These are phyloP conservation scores for Phytophthora tentaculata DNA, from an alignment of 352 stramenopile species.

Conservation along the genomic window DNA sequence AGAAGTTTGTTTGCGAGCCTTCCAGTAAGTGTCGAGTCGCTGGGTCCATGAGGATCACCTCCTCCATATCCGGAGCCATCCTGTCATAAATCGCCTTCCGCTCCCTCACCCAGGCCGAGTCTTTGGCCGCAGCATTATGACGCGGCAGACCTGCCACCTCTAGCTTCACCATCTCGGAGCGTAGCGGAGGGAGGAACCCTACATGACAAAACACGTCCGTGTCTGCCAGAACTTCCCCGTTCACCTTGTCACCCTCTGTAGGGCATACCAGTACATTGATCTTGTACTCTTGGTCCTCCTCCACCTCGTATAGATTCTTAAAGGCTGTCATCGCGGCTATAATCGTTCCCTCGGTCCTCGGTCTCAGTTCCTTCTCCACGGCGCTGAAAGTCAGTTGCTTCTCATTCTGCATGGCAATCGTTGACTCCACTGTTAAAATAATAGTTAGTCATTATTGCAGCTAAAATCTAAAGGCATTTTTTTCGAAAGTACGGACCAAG, in stretches of 20 bases:
- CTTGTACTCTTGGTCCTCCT: constrained; percentile 80
- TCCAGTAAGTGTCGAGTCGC: constrained; percentile 60
- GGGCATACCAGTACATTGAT: constrained; percentile 80
- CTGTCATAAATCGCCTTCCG: constrained; percentile 78
- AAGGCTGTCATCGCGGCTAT: constrained; percentile 73
- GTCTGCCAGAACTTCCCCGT: constrained; percentile 28
- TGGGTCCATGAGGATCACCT: constrained; percentile 81
- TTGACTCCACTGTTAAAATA: constrained; percentile 66
- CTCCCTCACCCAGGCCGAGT: constrained; percentile 78
- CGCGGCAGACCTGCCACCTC: constrained; percentile 68
- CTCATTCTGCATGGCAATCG: constrained; percentile 61
- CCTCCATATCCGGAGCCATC: constrained; percentile 70
- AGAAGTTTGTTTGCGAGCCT: constrained; percentile 90
- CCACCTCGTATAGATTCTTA: constrained; percentile 44
- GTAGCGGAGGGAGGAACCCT: constrained; percentile 65
- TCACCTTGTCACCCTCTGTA: constrained; percentile 22
- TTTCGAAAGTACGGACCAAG: constrained; percentile 56
- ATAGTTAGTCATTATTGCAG: neutral
- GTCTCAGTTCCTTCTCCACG: constrained; percentile 55
- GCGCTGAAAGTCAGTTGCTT: constrained; percentile 22
- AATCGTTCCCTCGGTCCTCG: constrained; percentile 68
- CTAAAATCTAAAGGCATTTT: neutral
- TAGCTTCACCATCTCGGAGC: constrained; percentile 71
- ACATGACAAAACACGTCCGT: constrained; percentile 81
- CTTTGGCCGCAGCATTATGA: constrained; percentile 79